These are phyloP conservation scores for Kuraishia hungarica DNA, from an alignment of 805 yeast species.

Conservation along the genomic window DNA sequence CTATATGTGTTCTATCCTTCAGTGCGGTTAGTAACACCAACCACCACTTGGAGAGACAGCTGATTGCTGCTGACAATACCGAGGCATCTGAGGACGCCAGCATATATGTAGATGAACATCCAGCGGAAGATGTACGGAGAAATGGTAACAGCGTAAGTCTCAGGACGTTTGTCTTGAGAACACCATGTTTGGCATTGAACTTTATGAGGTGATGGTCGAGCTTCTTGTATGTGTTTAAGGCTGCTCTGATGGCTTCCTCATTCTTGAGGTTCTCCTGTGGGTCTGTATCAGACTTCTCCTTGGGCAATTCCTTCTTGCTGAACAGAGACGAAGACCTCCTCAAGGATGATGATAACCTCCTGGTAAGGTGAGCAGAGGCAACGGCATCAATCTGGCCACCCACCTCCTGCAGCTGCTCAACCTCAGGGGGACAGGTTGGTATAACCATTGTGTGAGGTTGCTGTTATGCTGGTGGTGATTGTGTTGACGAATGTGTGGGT, in stretches of 20 bases:
- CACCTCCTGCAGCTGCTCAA: not conserved
- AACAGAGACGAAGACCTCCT: not conserved
- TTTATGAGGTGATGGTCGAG: conserved; percentile 35
- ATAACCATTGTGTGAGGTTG: not conserved
- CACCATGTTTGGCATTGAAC: conserved; percentile 30
- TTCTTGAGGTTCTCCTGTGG: not conserved
- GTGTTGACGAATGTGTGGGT: too few relatives aligned
- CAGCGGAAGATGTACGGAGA: conserved; percentile 19
- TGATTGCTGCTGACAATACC: conserved; percentile 4
- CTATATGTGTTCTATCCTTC: conserved; percentile 19
- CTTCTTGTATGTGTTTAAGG: conserved; percentile 17
- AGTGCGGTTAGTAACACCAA: conserved; percentile 27
- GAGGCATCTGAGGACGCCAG: conserved; percentile 6
- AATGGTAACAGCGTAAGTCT: conserved; percentile 39
- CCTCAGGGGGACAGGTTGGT: not conserved
- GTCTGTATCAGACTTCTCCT: not conserved
- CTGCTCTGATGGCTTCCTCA: not conserved
- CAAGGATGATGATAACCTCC: not conserved
- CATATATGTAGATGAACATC: conserved; percentile 7
- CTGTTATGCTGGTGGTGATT: not conserved
- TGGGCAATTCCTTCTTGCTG: not conserved
- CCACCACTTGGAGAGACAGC: conserved; percentile 42
- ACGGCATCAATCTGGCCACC: not conserved
- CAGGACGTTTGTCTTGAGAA: conserved; percentile 35
- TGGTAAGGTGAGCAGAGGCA: not conserved